Evolutionary conservation across 2,329 filamentous ascomycete species (phyloP).

Genomic region (Bipolaris sorokiniana): DNA sequence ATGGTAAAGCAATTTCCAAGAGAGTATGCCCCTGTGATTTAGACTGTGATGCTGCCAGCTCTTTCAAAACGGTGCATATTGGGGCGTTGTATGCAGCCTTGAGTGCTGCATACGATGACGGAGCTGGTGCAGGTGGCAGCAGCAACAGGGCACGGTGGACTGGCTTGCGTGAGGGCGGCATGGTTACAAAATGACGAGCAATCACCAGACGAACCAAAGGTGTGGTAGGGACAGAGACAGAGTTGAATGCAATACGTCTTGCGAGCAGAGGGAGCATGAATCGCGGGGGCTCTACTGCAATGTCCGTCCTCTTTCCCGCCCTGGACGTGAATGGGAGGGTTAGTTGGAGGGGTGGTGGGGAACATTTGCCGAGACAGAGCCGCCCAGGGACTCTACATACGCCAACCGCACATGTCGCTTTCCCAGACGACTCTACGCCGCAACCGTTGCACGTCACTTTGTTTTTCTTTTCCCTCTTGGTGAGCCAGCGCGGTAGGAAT

Average conservation of each 20-base stretch:
- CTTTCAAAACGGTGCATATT: slow-evolving; percentile 51
- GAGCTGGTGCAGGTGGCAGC: slow-evolving; percentile 53
- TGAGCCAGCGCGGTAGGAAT: slow-evolving; percentile 13
- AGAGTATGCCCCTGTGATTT: slow-evolving; percentile 46
- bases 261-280: slow-evolving; percentile 12
- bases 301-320: no score
- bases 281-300: not conserved
- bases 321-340: slow-evolving; percentile 8
- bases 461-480: slow-evolving; percentile 1
- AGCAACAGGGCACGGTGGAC: slow-evolving; percentile 48
- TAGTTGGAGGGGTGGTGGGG: slow-evolving; percentile 18
- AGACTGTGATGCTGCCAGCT: slow-evolving; percentile 45
- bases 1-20: slow-evolving; percentile 67
- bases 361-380: slow-evolving; percentile 18
- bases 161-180: slow-evolving; percentile 34
- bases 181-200: slow-evolving; percentile 31
- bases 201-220: slow-evolving; percentile 2
- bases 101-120: slow-evolving; percentile 49
- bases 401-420: slow-evolving; percentile 13
- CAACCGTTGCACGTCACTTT: slow-evolving; percentile 14
- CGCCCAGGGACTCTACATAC: slow-evolving; percentile 10
- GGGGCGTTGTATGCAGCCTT: slow-evolving; percentile 54
- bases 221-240: not conserved
- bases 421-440: slow-evolving; percentile 14
- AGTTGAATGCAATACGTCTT: slow-evolving; percentile 3